Percentiles rank a stretch among this genome's conserved stretches.
phyloP scores from a whole-genome alignment of 2,329 filamentous ascomycete species.

The Arthroderma sp. region DNA sequence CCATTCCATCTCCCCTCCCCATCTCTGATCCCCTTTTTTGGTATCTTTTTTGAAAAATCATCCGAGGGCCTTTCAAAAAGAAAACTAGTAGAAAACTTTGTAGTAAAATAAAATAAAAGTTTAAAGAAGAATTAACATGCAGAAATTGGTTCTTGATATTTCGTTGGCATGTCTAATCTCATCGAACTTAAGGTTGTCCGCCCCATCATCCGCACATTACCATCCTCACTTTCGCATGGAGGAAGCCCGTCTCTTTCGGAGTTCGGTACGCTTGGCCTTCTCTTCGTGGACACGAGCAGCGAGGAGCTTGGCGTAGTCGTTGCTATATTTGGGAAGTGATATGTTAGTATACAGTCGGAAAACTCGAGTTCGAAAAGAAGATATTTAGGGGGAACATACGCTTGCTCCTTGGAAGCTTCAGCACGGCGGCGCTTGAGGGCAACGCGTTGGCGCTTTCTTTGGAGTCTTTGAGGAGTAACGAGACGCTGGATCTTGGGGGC shows the following conservation, averaged over 20 bases:
- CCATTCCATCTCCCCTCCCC: too few species aligned
- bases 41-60: too few species aligned
- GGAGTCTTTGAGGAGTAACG: constrained; percentile 97
- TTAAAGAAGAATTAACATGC: too few species aligned
- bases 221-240: constrained; percentile 73
- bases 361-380: constrained; percentile 1
- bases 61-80: too few species aligned
- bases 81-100: too few species aligned
- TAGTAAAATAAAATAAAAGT: too few species aligned
- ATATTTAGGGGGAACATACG: constrained; percentile 51
- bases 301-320: constrained; percentile 91
- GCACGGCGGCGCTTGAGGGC: constrained; percentile 96
- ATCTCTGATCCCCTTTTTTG: too few species aligned
- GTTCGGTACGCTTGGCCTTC: constrained; percentile 85
- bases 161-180: background rate
- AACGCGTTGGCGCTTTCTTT: constrained; percentile 98
- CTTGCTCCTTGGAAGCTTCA: constrained; percentile 97
- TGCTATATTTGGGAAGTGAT: constrained; percentile 41
- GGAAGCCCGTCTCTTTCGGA: constrained; percentile 91
- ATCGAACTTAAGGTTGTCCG: constrained; percentile 1
- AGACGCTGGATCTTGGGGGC: constrained; percentile 99
- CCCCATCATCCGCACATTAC: constrained; percentile 4
- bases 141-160: background rate
- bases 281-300: constrained; percentile 95
- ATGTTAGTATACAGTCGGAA: constrained; percentile 2